These are phyloP conservation scores for Calendula officinalis DNA, from an alignment of 129 eudicot species.

Conservation along the genomic window DNA sequence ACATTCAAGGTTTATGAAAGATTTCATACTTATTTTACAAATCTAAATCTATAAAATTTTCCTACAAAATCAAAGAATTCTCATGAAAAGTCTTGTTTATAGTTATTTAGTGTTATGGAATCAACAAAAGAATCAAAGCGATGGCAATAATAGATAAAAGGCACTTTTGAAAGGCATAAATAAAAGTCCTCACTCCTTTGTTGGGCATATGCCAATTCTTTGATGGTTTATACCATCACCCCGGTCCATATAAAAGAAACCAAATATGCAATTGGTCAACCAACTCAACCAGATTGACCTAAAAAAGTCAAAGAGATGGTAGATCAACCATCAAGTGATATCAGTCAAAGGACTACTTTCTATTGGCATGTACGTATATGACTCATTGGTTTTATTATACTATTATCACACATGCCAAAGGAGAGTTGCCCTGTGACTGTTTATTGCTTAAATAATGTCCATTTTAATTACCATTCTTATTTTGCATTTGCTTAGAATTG, in stretches of 20 bases:
- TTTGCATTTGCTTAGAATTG: no score
- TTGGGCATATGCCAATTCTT: conserved; percentile 18
- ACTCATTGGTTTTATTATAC: not conserved
- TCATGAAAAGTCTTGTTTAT: not conserved
- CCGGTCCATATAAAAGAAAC: conserved; percentile 3
- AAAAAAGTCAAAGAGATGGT: conserved; percentile 9
- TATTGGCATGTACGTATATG: conserved; percentile 44
- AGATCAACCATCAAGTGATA: conserved; percentile 22
- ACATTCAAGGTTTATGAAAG: no score
- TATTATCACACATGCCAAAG: conserved; percentile 67
- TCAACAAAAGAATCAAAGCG: not conserved
- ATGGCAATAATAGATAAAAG: not conserved
- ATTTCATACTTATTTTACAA: no score
- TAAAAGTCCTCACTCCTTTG: not conserved
- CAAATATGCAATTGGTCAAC: not conserved
- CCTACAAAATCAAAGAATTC: not conserved
- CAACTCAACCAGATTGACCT: not conserved
- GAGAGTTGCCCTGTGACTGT: conserved; percentile 63
- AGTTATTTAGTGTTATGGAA: not conserved
- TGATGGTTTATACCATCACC: conserved; percentile 22
- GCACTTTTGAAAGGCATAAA: not conserved
- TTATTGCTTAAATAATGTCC: conserved; percentile 21
- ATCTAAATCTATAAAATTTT: no score
- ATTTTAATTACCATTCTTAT: no score
- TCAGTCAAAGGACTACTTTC: conserved; percentile 55